Evolutionary conservation across 2,329 filamentous ascomycete genomes (phyloP).

Genomic region (Talaromyces rugulosus): DNA sequence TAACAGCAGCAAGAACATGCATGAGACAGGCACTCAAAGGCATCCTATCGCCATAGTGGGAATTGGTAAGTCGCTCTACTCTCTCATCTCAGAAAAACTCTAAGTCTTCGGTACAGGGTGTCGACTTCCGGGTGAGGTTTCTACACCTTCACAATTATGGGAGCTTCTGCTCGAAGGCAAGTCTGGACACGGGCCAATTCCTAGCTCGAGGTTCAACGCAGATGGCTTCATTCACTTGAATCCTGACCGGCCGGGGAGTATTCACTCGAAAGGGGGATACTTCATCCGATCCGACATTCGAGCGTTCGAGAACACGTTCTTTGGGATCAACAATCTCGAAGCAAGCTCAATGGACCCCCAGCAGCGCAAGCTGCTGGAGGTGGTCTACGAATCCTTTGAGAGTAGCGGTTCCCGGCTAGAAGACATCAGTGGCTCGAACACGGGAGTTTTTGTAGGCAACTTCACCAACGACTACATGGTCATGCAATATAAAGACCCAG

Average conservation of each 20-base stretch:
- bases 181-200: not conserved
- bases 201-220: constrained; percentile 13
- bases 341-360: constrained; percentile 7
- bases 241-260: not conserved
- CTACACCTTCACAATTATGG: not conserved
- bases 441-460: constrained; percentile 16
- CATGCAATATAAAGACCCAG: constrained; percentile 17
- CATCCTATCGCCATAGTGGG: not conserved
- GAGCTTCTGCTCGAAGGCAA: not conserved
- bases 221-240: constrained; percentile 13
- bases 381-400: constrained; percentile 17
- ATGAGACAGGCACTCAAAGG: too few relatives aligned
- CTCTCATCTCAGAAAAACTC: not conserved
- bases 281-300: constrained; percentile 18
- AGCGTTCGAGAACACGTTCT: constrained; percentile 20
- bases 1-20: too few relatives aligned
- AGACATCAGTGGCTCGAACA: constrained; percentile 8
- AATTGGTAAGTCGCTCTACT: not conserved
- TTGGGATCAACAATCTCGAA: constrained; percentile 15
- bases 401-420: constrained; percentile 16
- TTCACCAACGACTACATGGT: constrained; percentile 17
- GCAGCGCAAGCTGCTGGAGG: constrained; percentile 6
- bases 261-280: constrained; percentile 9
- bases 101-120: not conserved
- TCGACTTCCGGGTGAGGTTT: not conserved